phyloP scores from a whole-genome alignment of 192 early-diverging fungal genomes.

The Lobosporangium transversale region DNA sequence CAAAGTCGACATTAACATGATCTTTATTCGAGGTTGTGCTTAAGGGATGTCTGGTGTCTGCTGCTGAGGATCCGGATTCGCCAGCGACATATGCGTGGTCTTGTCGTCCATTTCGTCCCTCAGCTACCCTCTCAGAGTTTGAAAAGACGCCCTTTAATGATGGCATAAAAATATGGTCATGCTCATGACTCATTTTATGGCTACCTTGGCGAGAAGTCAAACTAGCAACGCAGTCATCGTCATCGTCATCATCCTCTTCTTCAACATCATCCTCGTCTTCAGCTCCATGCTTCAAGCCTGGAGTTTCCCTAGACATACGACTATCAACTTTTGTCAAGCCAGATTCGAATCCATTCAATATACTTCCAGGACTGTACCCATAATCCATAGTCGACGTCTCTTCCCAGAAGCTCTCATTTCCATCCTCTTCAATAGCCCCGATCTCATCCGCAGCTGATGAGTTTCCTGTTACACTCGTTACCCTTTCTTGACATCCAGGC shows the following conservation, averaged over 20 bases:
- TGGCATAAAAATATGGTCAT: slow-evolving; percentile 33
- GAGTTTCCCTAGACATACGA: too few relatives aligned
- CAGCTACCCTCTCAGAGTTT: background rate
- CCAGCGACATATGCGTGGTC: background rate
- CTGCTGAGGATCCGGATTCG: background rate
- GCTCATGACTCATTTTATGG: slow-evolving; percentile 20
- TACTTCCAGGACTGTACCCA: slow-evolving; percentile 34
- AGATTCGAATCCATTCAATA: slow-evolving; percentile 28
- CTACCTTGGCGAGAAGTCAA: slow-evolving; percentile 17
- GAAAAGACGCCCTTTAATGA: slow-evolving; percentile 45
- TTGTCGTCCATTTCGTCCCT: background rate
- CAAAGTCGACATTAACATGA: too few relatives aligned
- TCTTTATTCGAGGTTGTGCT: background rate
- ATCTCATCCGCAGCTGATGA: slow-evolving; percentile 14
- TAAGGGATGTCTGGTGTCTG: background rate
- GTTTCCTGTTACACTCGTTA: background rate
- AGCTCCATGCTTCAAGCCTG: too few relatives aligned
- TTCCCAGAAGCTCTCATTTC: slow-evolving; percentile 51
- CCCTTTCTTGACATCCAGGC: slow-evolving; percentile 3
- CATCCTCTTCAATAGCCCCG: slow-evolving; percentile 30
- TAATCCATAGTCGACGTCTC: slow-evolving; percentile 44
- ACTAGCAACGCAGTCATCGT: slow-evolving; percentile 32
- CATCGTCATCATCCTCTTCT: slow-evolving; percentile 40
- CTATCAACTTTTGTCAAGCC: slow-evolving; percentile 16
- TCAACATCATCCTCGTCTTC: slow-evolving; percentile 36